phyloP scores from a whole-genome alignment of 1,284 basidiomycete species.

The Vanrija humicola region DNA sequence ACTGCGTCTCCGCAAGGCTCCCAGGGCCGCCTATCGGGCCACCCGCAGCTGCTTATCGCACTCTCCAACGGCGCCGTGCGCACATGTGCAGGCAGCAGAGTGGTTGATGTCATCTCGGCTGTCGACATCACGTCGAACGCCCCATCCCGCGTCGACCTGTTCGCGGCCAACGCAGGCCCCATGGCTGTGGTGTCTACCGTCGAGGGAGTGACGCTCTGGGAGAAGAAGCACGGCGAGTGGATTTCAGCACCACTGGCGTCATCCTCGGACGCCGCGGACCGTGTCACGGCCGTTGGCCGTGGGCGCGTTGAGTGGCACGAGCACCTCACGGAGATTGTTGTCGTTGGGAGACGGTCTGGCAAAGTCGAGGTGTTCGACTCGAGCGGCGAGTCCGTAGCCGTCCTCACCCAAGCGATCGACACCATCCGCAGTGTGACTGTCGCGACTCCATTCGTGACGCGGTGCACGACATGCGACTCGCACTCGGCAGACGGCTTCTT shows the following conservation, averaged over 20 bases:
- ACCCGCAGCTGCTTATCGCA: conserved; percentile 11
- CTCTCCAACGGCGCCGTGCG: conserved; percentile 14
- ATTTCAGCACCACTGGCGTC: conserved; percentile 4
- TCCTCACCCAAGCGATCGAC: conserved; percentile 8
- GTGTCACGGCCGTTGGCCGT: conserved; percentile 16
- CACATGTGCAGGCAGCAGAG: not conserved
- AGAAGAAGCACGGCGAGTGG: conserved; percentile 15
- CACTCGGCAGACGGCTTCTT: conserved; percentile 29
- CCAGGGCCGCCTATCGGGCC: not conserved
- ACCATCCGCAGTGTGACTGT: conserved; percentile 11
- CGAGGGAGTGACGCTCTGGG: conserved; percentile 8
- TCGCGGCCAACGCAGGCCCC: conserved; percentile 2
- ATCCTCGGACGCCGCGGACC: conserved; percentile 11
- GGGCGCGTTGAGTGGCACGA: conserved; percentile 10
- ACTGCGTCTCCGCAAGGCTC: conserved; percentile 6
- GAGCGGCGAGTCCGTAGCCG: conserved; percentile 14
- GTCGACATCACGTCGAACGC: not conserved
- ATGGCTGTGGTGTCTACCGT: conserved; percentile 4
- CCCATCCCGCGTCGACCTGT: conserved; percentile 5
- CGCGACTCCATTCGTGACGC: conserved; percentile 16
- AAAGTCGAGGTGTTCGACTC: conserved; percentile 34
- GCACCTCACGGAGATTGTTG: conserved; percentile 14
- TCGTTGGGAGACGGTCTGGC: conserved; percentile 34
- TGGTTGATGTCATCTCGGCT: conserved; percentile 9
- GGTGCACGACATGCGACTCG: conserved; percentile 31